phyloP scores from a whole-genome alignment of 305 asterid species.

The Fraxinus angustifolia region DNA sequence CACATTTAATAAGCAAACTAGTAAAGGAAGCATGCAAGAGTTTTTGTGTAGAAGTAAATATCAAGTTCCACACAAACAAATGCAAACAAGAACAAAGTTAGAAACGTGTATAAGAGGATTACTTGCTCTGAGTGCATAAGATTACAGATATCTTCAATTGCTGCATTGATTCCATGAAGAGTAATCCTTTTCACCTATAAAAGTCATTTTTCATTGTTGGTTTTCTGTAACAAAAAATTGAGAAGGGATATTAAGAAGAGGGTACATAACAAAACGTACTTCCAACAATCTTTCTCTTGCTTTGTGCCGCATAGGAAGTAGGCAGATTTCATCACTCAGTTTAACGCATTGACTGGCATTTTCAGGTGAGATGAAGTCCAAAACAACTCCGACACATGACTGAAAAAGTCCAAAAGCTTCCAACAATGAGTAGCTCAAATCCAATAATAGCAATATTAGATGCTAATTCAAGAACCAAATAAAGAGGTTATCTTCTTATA shows the following conservation, averaged over 20 bases:
- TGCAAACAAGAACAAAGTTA: background rate
- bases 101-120: constrained; percentile 21
- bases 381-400: constrained; percentile 71
- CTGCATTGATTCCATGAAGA: constrained; percentile 56
- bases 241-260: background rate
- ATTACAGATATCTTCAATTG: constrained; percentile 55
- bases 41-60: background rate
- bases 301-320: constrained; percentile 72
- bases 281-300: constrained; percentile 69
- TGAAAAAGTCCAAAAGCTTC: constrained; percentile 33
- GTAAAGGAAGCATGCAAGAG: background rate
- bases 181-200: constrained; percentile 85
- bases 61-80: background rate
- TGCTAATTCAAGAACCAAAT: background rate
- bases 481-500: background rate
- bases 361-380: constrained; percentile 96
- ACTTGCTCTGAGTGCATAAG: constrained; percentile 46
- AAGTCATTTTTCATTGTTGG: constrained; percentile 15
- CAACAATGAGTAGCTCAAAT: constrained; percentile 11
- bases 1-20: background rate
- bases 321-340: constrained; percentile 74
- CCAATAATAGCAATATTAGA: background rate
- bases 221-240: background rate
- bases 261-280: constrained; percentile 35
- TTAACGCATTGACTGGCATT: constrained; percentile 66